phyloP scores from a whole-genome alignment of 73 alveolate species.

The Tetrahymena malaccensis region DNA sequence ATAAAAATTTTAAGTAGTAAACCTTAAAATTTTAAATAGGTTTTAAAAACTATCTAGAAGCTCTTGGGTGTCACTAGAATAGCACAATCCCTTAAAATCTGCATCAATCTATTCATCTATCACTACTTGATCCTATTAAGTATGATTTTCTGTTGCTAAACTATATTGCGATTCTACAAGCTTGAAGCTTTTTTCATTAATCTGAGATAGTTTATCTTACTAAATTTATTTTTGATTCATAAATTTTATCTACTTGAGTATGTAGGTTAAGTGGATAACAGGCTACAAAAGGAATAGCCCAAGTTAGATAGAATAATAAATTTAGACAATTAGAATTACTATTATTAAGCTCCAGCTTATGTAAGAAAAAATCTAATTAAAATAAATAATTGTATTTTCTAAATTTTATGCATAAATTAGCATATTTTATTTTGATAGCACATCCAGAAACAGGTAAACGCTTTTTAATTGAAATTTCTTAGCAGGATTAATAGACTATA shows the following conservation, averaged over 20 bases:
- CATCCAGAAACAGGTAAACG: background rate
- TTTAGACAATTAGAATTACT: background rate
- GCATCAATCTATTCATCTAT: background rate
- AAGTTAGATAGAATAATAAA: background rate
- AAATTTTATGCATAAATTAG: background rate
- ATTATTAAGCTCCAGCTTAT: background rate
- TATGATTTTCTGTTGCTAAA: background rate
- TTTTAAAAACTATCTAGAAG: background rate
- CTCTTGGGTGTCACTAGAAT: background rate
- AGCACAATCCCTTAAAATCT: background rate
- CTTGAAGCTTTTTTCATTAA: background rate
- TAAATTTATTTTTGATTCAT: background rate
- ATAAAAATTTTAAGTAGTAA: background rate
- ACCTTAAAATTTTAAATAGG: background rate
- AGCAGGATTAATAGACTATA: background rate
- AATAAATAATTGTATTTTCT: background rate
- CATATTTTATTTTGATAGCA: background rate
- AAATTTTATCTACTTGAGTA: background rate
- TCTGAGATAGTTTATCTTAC: background rate
- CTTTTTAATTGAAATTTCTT: background rate
- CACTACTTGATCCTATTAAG: background rate
- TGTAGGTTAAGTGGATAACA: background rate
- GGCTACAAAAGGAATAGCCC: background rate
- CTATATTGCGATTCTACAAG: background rate
- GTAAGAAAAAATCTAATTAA: background rate